A percentile compares a stretch with the other conserved stretches of the same genome.
phyloP scores from a whole-genome alignment of 495 filamentous ascomycete genomes.

The Clohesyomyces aquaticus region DNA sequence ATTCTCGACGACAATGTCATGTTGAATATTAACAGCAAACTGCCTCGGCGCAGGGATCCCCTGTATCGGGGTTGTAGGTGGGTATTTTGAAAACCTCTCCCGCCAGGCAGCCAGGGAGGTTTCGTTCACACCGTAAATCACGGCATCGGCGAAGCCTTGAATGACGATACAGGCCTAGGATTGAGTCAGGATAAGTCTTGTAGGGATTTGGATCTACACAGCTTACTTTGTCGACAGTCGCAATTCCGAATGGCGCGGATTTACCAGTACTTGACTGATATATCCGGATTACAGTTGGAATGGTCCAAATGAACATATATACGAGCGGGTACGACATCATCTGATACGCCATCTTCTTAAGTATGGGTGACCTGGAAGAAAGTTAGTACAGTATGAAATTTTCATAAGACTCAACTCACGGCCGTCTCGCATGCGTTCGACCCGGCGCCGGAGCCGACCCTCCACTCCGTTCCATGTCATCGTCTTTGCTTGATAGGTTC shows the following conservation, averaged over 20 bases:
- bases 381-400: too few relatives aligned
- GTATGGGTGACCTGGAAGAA: conserved; percentile 30
- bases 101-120: conserved; percentile 34
- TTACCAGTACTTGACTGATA: conserved; percentile 48
- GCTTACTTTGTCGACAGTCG: conserved; percentile 50
- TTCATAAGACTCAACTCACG: too few relatives aligned
- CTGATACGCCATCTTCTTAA: conserved; percentile 48
- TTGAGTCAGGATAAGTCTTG: conserved; percentile 1
- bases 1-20: conserved; percentile 31
- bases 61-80: conserved; percentile 19
- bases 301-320: conserved; percentile 53
- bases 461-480: conserved; percentile 15
- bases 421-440: conserved; percentile 15
- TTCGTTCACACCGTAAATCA: conserved; percentile 54
- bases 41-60: background rate
- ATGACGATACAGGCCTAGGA: conserved; percentile 49
- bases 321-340: conserved; percentile 54
- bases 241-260: conserved; percentile 48
- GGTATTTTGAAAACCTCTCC: conserved; percentile 14
- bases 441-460: conserved; percentile 4
- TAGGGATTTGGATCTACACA: background rate
- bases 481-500: conserved; percentile 29
- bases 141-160: conserved; percentile 52
- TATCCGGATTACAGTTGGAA: conserved; percentile 51
- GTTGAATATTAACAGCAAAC: conserved; percentile 8